Percentiles rank a stretch among this genome's conserved stretches.
phyloP scores from a whole-genome alignment of 2,329 filamentous ascomycete genomes.

The Diaporthe ilicicola region DNA sequence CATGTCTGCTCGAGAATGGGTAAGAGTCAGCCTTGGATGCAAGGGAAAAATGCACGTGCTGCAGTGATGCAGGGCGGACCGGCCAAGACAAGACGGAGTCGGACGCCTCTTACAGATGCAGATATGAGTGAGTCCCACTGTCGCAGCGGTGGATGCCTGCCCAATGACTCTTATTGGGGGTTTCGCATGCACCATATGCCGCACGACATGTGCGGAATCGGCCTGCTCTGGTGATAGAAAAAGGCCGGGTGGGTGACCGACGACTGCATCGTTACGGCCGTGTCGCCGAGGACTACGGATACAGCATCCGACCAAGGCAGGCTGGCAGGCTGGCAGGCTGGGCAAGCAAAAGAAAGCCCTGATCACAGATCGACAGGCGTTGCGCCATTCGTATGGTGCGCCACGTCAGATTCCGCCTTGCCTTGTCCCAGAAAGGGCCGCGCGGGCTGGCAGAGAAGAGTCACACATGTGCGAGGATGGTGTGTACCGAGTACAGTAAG shows the following conservation, averaged over 20 bases:
- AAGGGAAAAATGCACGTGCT: background rate
- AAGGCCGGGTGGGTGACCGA: background rate
- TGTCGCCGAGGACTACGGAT: too few species aligned
- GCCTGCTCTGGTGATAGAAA: background rate
- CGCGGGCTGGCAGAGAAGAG: background rate
- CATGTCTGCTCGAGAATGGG: background rate
- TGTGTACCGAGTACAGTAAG: background rate
- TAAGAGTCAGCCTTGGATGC: slow-evolving; percentile 1
- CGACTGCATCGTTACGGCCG: too few species aligned
- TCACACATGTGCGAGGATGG: background rate
- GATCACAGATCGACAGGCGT: background rate
- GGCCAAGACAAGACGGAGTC: background rate
- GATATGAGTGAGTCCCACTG: background rate
- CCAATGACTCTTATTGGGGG: background rate
- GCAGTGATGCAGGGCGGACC: background rate
- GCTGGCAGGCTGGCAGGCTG: too few species aligned
- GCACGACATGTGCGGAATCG: background rate
- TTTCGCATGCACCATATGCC: background rate
- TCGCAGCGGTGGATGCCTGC: background rate
- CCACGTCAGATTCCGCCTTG: slow-evolving; percentile 20
- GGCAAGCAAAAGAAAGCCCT: background rate
- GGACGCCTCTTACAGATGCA: background rate
- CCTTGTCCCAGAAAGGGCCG: background rate
- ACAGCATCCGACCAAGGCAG: too few species aligned
- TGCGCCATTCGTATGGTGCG: background rate